Conservation (phyloP, 176 grass and related monocot species). For the Tuctoria greenei region DNA sequence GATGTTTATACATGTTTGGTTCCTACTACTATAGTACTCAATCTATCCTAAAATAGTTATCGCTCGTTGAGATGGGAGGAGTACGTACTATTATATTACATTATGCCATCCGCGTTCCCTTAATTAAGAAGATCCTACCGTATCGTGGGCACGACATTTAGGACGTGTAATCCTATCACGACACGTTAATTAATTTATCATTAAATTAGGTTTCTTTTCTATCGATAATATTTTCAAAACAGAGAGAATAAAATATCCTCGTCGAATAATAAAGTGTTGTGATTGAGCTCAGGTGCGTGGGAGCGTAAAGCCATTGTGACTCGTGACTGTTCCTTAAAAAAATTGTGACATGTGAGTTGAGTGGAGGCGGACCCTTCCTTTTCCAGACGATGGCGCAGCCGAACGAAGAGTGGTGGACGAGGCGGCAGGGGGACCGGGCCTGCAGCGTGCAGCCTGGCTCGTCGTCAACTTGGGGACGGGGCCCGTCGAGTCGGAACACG, state of each 20-base stretch:
- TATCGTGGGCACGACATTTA: too few species aligned
- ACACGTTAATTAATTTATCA: too few species aligned
- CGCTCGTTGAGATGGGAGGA: too few species aligned
- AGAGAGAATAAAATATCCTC: neutral
- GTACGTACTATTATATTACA: too few species aligned
- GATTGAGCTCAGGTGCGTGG: neutral
- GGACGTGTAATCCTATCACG: too few species aligned
- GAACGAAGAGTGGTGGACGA: constrained; percentile 8
- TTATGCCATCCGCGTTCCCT: too few species aligned
- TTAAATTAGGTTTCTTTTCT: too few species aligned
- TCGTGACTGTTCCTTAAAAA: neutral
- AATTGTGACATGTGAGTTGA: constrained; percentile 10
- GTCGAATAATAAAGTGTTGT: neutral
- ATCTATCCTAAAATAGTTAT: too few species aligned
- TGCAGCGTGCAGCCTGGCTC: neutral
- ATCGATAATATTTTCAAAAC: too few species aligned
- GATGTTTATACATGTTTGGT: too few species aligned
- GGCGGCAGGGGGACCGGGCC: constrained; percentile 4
- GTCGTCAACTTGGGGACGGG: constrained; percentile 16
- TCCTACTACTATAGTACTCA: too few species aligned
- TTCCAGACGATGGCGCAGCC: neutral
- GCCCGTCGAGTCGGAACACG: neutral
- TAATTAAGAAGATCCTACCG: too few species aligned
- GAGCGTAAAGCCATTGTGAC: neutral
- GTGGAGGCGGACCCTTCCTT: neutral